These are phyloP conservation scores for Sporothrix pallida DNA, from an alignment of 2,329 filamentous ascomycete genomes.

Conservation along the genomic window DNA sequence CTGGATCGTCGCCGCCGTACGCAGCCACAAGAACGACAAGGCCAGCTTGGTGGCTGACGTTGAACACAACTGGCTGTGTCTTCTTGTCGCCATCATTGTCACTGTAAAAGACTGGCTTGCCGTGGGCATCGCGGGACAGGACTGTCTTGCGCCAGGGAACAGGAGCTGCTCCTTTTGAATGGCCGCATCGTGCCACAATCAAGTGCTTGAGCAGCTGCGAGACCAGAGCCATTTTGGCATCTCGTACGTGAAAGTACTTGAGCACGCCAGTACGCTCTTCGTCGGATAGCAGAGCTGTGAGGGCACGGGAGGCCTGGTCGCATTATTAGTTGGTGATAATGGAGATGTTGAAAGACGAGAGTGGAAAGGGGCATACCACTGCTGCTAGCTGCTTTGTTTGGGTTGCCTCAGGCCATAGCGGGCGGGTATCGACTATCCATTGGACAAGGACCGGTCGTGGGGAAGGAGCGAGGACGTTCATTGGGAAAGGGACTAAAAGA, in stretches of 20 bases:
- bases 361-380: slow-evolving; percentile 48
- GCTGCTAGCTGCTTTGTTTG: slow-evolving; percentile 56
- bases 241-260: slow-evolving; percentile 68
- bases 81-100: slow-evolving; percentile 51
- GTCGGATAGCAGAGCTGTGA: slow-evolving; percentile 55
- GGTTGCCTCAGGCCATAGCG: slow-evolving; percentile 60
- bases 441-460: slow-evolving; percentile 54
- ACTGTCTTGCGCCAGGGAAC: slow-evolving; percentile 66
- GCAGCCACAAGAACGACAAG: slow-evolving; percentile 71
- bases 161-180: slow-evolving; percentile 40
- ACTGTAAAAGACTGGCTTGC: slow-evolving; percentile 61
- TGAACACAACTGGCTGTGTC: slow-evolving; percentile 65
- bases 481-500: not conserved
- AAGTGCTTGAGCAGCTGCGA: slow-evolving; percentile 77
- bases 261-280: slow-evolving; percentile 64
- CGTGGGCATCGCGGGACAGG: slow-evolving; percentile 61
- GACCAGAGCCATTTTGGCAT: slow-evolving; percentile 75
- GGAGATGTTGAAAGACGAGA: not conserved
- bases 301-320: slow-evolving; percentile 48
- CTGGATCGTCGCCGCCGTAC: slow-evolving; percentile 49
- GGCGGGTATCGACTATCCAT: slow-evolving; percentile 67
- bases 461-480: slow-evolving; percentile 30
- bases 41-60: slow-evolving; percentile 79
- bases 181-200: slow-evolving; percentile 61
- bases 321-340: not conserved